Evolutionary conservation across 495 filamentous ascomycete species (phyloP).

Genomic region (Penicillium parvum): DNA sequence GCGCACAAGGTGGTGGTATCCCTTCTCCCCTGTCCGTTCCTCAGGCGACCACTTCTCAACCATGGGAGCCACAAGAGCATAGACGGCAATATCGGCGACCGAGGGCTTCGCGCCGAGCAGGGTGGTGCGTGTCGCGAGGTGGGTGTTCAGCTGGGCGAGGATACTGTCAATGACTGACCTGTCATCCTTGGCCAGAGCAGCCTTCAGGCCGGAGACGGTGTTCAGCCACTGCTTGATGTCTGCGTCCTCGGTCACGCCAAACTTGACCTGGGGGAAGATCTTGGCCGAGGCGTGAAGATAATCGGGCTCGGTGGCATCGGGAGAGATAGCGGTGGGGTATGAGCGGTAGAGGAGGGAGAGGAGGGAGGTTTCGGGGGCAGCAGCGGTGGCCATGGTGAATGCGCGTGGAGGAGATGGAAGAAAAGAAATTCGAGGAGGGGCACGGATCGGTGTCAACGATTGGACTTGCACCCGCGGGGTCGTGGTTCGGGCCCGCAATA

Average conservation of each 20-base stretch:
- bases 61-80: constrained; percentile 70
- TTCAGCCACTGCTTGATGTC: constrained; percentile 86
- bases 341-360: constrained; percentile 51
- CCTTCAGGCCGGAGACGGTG: constrained; percentile 64
- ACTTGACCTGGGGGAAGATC: constrained; percentile 65
- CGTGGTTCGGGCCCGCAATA: constrained; percentile 31
- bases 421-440: constrained; percentile 38
- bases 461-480: constrained; percentile 36
- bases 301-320: constrained; percentile 49
- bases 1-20: constrained; percentile 87
- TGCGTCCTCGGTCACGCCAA: constrained; percentile 70
- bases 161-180: constrained; percentile 47
- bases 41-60: constrained; percentile 80
- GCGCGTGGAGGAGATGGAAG: constrained; percentile 28
- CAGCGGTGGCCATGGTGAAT: constrained; percentile 48
- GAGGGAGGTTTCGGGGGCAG: constrained; percentile 47
- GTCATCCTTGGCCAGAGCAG: constrained; percentile 52
- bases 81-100: constrained; percentile 82
- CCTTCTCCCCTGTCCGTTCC: constrained; percentile 85
- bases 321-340: constrained; percentile 46
- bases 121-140: constrained; percentile 84
- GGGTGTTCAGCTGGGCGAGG: constrained; percentile 72
- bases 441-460: constrained; percentile 26
- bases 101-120: constrained; percentile 87
- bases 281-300: constrained; percentile 45